A percentile compares a stretch with the other conserved stretches of the same genome.
phyloP scores from a whole-genome alignment of 2,329 filamentous ascomycete genomes.

The Epichloe uncinata region DNA sequence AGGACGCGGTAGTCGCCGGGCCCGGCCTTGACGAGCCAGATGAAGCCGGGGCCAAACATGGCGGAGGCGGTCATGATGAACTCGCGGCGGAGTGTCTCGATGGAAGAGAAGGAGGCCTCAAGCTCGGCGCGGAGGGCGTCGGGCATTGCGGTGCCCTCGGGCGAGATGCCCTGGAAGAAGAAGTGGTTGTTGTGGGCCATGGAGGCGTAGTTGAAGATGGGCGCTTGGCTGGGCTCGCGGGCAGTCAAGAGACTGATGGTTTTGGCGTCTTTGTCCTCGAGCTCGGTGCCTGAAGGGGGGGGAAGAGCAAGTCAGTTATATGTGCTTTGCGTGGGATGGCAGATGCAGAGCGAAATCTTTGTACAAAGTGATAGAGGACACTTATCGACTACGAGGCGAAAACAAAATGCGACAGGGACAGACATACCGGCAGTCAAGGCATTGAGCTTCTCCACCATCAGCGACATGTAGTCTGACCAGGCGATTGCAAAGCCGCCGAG shows the following conservation, averaged over 20 bases:
- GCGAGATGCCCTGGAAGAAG: conserved; percentile 52
- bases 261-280: conserved; percentile 48
- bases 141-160: conserved; percentile 38
- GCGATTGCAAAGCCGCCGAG: conserved; percentile 57
- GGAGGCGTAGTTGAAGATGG: conserved; percentile 89
- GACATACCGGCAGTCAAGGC: conserved; percentile 53
- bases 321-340: too few relatives aligned
- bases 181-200: conserved; percentile 88
- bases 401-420: background rate
- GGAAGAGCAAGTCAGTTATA: too few relatives aligned
- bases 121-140: conserved; percentile 44
- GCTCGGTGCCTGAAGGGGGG: conserved; percentile 42
- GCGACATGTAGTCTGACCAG: conserved; percentile 70
- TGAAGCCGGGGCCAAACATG: conserved; percentile 96
- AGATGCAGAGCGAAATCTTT: too few relatives aligned
- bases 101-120: conserved; percentile 60
- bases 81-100: conserved; percentile 69
- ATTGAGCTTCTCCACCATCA: conserved; percentile 67
- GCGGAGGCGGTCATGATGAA: conserved; percentile 67
- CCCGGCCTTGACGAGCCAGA: conserved; percentile 69
- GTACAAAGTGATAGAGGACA: too few relatives aligned
- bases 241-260: conserved; percentile 62
- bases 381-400: too few relatives aligned
- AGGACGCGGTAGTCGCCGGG: conserved; percentile 51
- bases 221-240: conserved; percentile 63